Evolutionary conservation across 805 yeast species (phyloP), one percentile per base, ranked within the genome.

Genomic region (Candida schatavii): DNA sequence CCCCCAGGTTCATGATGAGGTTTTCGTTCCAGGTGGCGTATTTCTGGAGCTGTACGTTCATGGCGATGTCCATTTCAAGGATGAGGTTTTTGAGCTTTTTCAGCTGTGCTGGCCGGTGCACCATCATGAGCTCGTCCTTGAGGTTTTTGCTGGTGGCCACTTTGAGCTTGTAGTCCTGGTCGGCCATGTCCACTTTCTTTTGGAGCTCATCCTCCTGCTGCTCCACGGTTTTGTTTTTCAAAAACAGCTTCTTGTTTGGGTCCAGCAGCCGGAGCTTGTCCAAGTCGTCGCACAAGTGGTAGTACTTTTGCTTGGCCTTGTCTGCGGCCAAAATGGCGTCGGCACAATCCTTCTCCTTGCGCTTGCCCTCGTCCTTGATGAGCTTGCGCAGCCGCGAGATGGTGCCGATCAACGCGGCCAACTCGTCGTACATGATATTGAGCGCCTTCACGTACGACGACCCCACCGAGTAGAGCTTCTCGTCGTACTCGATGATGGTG

Each of bases 191-290:
- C 36, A 93, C 87, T 57, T 91, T 90, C 41, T 82, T 68, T 46
- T 77, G 80, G 15, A 91, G 69, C 38, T 90, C 96, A 57, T 91
- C 98, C 57, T 93, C 98, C 57, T 83, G 86, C 64, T 91, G 97
- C 40, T 83, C 84, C 1, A 85, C 80, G 0, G 89, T 81, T 50
- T 83, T 84, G 31, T 87, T 78, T 57, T 87, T 87, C 57, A 93
- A 74, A 39, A 90, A 81, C 47, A 85, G 84, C 52, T 88, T 88
- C 61, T 85, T 87, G 43, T 84, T 75, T 17, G 95, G 96, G 57
- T 91, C 97, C 0, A 87, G 76, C 33, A 81, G 74, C 55, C 84
- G 80, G 34, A 89, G 74, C 52, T 85, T 83, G 51, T 91, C 97
- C 61, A 88, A 77, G 52, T 93, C 98, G 41, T 81, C 85, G 55